Evolutionary conservation across 2,329 filamentous ascomycete genomes (phyloP).

Genomic region (Magnaporthales sp.): DNA sequence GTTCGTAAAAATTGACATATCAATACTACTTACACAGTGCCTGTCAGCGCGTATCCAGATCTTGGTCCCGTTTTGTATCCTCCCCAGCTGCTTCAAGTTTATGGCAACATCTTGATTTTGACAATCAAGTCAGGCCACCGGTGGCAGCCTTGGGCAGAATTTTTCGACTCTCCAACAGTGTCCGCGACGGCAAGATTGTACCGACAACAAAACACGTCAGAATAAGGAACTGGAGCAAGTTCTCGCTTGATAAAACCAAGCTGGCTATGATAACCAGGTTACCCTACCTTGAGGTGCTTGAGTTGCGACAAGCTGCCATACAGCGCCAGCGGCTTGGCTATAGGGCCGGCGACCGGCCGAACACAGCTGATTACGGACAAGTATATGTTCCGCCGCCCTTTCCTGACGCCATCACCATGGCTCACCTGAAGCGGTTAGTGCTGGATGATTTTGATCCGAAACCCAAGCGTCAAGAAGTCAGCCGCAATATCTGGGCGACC

Average conservation of each 20-base stretch:
- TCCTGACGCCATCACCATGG: not conserved
- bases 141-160: not conserved
- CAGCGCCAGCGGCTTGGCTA: not conserved
- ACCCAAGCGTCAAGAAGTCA: not conserved
- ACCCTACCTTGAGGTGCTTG: constrained; percentile 1
- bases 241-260: not conserved
- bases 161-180: not conserved
- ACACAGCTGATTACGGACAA: not conserved
- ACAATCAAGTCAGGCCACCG: not conserved
- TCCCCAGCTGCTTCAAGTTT: not conserved
- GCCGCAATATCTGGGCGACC: not conserved
- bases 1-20: not conserved
- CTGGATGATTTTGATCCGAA: not conserved
- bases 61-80: not conserved
- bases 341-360: not conserved
- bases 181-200: not conserved
- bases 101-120: constrained; percentile 4
- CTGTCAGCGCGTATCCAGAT: not conserved
- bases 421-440: not conserved
- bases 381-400: not conserved
- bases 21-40: not conserved
- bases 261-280: not conserved
- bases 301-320: not conserved
- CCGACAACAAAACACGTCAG: constrained; percentile 3
- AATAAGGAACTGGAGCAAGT: not conserved